phyloP scores from a whole-genome alignment of 371 early-diverging fungal species.

The Entomophthora muscae region DNA sequence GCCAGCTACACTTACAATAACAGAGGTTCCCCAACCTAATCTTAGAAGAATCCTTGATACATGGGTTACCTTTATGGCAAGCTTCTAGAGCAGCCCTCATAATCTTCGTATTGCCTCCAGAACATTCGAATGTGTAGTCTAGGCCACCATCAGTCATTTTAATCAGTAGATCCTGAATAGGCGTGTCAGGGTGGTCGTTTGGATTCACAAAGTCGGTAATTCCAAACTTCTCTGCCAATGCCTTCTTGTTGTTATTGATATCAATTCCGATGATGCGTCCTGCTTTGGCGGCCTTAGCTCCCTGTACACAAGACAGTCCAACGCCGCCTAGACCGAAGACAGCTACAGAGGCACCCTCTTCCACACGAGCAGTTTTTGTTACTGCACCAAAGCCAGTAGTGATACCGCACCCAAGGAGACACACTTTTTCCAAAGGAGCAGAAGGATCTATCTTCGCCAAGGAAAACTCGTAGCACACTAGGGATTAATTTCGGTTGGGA shows the following conservation, averaged over 20 bases:
- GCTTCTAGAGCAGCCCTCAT: slow-evolving; percentile 91
- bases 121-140: slow-evolving; percentile 92
- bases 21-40: slow-evolving; percentile 75
- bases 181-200: slow-evolving; percentile 39
- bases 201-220: slow-evolving; percentile 89
- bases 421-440: slow-evolving; percentile 69
- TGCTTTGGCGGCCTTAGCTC: slow-evolving; percentile 55
- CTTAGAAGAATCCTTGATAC: slow-evolving; percentile 8
- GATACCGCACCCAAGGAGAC: slow-evolving; percentile 87
- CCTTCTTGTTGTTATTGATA: slow-evolving; percentile 65
- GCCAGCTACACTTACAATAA: slow-evolving; percentile 84
- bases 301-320: slow-evolving; percentile 82
- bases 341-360: slow-evolving; percentile 54
- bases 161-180: slow-evolving; percentile 69
- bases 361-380: slow-evolving; percentile 78
- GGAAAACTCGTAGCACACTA: slow-evolving; percentile 75
- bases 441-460: slow-evolving; percentile 66
- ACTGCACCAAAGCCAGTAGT: slow-evolving; percentile 95
- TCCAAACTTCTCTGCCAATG: slow-evolving; percentile 67
- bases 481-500: not conserved
- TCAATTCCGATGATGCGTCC: slow-evolving; percentile 80
- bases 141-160: slow-evolving; percentile 88
- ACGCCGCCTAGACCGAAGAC: slow-evolving; percentile 94
- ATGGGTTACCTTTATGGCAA: not conserved
- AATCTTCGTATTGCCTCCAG: slow-evolving; percentile 74